These are phyloP conservation scores for Raphanus raphanistrum DNA, from an alignment of 345 rosid genomes.

Conservation along the genomic window DNA sequence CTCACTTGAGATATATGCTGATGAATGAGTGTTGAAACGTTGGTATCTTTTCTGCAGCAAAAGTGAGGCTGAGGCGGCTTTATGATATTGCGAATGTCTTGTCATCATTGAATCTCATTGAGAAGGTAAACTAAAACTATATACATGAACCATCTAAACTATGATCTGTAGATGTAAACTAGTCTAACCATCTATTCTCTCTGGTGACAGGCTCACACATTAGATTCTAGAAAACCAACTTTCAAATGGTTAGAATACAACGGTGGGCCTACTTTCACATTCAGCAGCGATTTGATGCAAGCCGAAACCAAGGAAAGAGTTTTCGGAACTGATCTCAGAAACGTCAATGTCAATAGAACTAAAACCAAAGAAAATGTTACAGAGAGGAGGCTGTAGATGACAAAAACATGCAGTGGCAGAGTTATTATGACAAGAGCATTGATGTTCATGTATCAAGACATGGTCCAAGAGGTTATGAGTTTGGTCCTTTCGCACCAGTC, in stretches of 20 bases:
- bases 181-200: background rate
- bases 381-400: constrained; percentile 34
- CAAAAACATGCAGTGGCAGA: constrained; percentile 42
- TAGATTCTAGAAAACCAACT: constrained; percentile 79
- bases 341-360: constrained; percentile 50
- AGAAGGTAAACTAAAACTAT: constrained; percentile 57
- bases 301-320: constrained; percentile 56
- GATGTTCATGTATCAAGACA: constrained; percentile 39
- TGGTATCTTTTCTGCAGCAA: constrained; percentile 51
- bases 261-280: constrained; percentile 45
- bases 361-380: constrained; percentile 38
- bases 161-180: background rate
- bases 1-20: background rate
- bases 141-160: background rate
- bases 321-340: constrained; percentile 79
- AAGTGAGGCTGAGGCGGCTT: constrained; percentile 84
- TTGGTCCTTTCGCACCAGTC: constrained; percentile 81
- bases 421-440: constrained; percentile 38
- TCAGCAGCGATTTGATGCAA: constrained; percentile 35
- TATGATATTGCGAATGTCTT: constrained; percentile 89
- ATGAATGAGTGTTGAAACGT: background rate
- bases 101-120: constrained; percentile 82
- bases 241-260: constrained; percentile 81
- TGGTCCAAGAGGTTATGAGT: constrained; percentile 50
- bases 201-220: constrained; percentile 67